phyloP scores from a whole-genome alignment of 2,329 filamentous ascomycete genomes.

The Microdochium bolleyi region DNA sequence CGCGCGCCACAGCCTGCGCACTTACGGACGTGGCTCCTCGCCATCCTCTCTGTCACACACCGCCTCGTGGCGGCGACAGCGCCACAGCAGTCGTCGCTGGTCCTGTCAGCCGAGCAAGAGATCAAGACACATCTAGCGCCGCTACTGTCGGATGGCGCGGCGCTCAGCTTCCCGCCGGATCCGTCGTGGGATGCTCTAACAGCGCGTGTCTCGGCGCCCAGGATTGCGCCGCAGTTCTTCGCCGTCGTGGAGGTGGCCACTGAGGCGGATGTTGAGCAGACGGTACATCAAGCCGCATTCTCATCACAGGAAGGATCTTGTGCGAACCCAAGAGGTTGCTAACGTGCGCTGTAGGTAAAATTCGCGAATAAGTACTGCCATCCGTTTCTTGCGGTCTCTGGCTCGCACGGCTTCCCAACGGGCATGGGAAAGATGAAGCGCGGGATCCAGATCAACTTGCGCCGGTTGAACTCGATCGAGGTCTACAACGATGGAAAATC shows the following conservation, averaged over 20 bases:
- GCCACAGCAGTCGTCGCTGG: no score
- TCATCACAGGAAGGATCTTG: no score
- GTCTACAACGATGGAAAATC: conserved; percentile 23
- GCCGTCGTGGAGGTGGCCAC: background rate
- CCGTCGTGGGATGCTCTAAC: background rate
- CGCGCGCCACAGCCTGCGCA: no score
- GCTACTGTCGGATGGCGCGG: background rate
- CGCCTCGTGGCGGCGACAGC: no score
- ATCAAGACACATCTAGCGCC: background rate
- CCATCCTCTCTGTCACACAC: no score
- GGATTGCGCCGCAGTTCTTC: background rate
- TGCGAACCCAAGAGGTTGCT: no score
- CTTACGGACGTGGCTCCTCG: no score
- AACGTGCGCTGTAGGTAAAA: no score
- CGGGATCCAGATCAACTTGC: conserved; percentile 31
- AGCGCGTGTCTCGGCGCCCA: background rate
- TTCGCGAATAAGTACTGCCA: conserved; percentile 27
- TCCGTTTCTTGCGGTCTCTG: conserved; percentile 28
- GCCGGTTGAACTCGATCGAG: conserved; percentile 23
- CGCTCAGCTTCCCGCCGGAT: background rate
- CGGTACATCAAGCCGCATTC: no score
- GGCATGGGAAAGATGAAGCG: conserved; percentile 26
- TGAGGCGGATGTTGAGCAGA: background rate
- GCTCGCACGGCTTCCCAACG: conserved; percentile 28
- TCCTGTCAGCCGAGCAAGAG: no score